Conservation (phyloP, 164 flowering plant genomes). For the Vitis riparia region DNA sequence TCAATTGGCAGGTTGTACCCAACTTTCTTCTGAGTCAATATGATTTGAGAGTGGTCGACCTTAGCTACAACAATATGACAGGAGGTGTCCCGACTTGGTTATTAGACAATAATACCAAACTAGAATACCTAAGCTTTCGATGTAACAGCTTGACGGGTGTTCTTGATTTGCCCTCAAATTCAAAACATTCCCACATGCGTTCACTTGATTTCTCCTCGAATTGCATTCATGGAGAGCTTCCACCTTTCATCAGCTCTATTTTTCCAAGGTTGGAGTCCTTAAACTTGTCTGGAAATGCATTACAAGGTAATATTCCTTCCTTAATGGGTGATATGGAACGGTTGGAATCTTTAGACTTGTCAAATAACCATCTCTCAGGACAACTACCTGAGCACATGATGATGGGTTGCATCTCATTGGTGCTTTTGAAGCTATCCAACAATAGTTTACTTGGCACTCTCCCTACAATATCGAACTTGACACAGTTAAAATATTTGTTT, state of each 20-base stretch:
- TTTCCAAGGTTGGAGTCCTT: too few species aligned
- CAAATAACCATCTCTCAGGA: conserved; percentile 1
- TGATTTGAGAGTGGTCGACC: conserved; percentile 11
- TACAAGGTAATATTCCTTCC: neutral
- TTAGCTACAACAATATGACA: neutral
- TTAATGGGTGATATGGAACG: neutral
- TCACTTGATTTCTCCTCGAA: too few species aligned
- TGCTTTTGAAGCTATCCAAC: neutral
- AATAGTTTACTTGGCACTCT: neutral
- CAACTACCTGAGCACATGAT: neutral
- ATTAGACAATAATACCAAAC: conserved; percentile 14
- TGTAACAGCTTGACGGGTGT: too few species aligned
- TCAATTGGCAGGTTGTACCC: neutral
- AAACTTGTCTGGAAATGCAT: too few species aligned
- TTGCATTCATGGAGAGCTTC: too few species aligned
- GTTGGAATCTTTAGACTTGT: neutral
- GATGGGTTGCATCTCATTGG: neutral
- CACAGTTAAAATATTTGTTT: neutral
- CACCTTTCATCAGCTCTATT: too few species aligned
- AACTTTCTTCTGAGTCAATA: conserved; percentile 12
- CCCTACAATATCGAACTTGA: neutral
- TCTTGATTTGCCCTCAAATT: too few species aligned
- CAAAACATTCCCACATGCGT: too few species aligned
- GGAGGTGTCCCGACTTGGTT: conserved; percentile 22
- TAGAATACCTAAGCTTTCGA: too few species aligned